These are phyloP conservation scores for Thermomyces lanuginosus DNA, from an alignment of 2,329 filamentous ascomycete species.

Conservation along the genomic window DNA sequence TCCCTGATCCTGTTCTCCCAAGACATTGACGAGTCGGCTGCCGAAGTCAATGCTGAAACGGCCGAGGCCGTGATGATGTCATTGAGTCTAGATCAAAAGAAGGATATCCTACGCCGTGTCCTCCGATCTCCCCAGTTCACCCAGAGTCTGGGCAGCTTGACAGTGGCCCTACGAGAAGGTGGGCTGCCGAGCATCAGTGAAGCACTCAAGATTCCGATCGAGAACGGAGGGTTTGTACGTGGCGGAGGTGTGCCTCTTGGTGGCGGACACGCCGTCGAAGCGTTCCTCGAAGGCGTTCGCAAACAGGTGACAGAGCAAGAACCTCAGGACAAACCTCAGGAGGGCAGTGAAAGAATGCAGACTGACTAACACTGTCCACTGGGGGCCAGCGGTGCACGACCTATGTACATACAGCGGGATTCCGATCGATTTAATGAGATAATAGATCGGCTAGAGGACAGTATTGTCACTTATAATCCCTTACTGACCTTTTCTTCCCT, in stretches of 20 bases:
- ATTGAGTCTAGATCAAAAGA: slow-evolving; percentile 61
- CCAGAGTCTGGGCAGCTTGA: slow-evolving; percentile 71
- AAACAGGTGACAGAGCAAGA: slow-evolving; percentile 48
- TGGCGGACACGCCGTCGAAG: slow-evolving; percentile 74
- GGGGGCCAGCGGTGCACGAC: no score
- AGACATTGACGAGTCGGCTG: slow-evolving; percentile 45
- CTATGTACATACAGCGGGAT: no score
- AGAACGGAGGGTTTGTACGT: slow-evolving; percentile 67
- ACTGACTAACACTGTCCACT: no score
- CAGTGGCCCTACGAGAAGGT: slow-evolving; percentile 74
- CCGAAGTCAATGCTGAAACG: slow-evolving; percentile 51
- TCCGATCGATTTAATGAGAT: no score
- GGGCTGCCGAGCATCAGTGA: slow-evolving; percentile 81
- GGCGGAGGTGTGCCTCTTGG: slow-evolving; percentile 70
- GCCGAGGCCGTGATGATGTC: slow-evolving; percentile 59
- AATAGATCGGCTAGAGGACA: no score
- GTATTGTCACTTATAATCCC: no score
- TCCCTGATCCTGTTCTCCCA: slow-evolving; percentile 61
- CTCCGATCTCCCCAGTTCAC: slow-evolving; percentile 78
- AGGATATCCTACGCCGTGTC: slow-evolving; percentile 61
- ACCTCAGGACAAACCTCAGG: no score
- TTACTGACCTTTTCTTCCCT: no score
- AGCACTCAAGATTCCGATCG: slow-evolving; percentile 62
- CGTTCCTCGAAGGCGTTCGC: slow-evolving; percentile 80
- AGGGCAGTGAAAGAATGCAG: slow-evolving; percentile 29